A percentile compares a stretch with the other conserved stretches of the same genome.
Conservation (phyloP, 306 rosid species). For the Sechiopsis laciniata region DNA sequence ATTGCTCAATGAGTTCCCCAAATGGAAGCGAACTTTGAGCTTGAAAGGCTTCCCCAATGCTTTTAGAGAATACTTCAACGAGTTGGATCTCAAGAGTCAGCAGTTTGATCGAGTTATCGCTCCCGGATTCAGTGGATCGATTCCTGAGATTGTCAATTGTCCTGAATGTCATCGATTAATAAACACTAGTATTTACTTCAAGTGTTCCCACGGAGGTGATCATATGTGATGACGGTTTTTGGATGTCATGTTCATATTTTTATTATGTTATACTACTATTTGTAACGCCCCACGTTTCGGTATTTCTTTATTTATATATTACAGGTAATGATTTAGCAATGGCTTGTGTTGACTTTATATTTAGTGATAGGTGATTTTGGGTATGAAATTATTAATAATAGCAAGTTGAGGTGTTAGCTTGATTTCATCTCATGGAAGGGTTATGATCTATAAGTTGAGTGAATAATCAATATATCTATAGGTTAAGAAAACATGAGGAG, state of each 20-base stretch:
- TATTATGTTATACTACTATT: conserved; percentile 1
- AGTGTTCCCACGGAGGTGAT: conserved; percentile 48
- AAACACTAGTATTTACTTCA: conserved; percentile 52
- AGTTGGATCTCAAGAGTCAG: conserved; percentile 20
- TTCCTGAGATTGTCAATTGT: conserved; percentile 40
- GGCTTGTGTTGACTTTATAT: too few relatives aligned
- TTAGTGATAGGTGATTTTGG: too few relatives aligned
- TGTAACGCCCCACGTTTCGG: too few relatives aligned
- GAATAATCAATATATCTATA: too few relatives aligned
- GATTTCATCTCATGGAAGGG: too few relatives aligned
- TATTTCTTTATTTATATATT: too few relatives aligned
- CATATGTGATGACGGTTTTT: not conserved
- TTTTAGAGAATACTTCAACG: conserved; percentile 20
- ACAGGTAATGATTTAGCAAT: too few relatives aligned
- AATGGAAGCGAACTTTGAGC: conserved; percentile 32
- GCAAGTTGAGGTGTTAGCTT: too few relatives aligned
- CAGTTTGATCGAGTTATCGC: conserved; percentile 11
- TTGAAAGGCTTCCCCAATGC: conserved; percentile 30
- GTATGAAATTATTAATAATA: too few relatives aligned
- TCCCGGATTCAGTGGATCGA: conserved; percentile 30
- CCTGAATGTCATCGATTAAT: conserved; percentile 48
- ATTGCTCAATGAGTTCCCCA: conserved; percentile 39
- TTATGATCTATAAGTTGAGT: too few relatives aligned
- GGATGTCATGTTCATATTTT: not conserved
- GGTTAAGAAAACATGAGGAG: too few relatives aligned